A percentile compares a stretch with the other conserved stretches of the same genome.
Evolutionary conservation across 2,329 filamentous ascomycete species (phyloP).

Genomic region (Aspergillus sp.): DNA sequence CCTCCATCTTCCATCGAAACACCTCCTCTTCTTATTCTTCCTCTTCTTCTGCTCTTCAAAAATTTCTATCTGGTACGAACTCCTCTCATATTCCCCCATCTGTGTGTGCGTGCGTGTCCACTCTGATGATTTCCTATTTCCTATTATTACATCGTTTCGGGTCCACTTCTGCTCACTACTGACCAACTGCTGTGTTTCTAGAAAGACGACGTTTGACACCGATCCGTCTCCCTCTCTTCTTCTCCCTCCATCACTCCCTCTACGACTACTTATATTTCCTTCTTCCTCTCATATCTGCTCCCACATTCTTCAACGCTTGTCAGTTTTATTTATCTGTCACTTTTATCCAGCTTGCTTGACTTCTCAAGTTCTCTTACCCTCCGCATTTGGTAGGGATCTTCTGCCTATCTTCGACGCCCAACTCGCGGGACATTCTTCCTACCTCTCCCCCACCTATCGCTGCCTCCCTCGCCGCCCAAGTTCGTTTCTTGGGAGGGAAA

Average conservation of each 20-base stretch:
- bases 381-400: background rate
- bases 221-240: background rate
- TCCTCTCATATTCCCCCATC: too few relatives aligned
- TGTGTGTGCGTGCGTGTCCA: too few relatives aligned
- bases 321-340: background rate
- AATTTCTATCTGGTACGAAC: too few relatives aligned
- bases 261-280: too few relatives aligned
- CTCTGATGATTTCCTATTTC: too few relatives aligned
- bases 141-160: too few relatives aligned
- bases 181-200: background rate
- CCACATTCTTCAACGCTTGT: background rate
- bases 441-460: background rate
- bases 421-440: too few relatives aligned
- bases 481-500: background rate
- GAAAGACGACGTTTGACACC: background rate
- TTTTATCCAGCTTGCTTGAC: background rate
- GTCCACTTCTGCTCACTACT: background rate
- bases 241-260: background rate
- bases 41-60: too few relatives aligned
- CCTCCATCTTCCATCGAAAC: too few relatives aligned
- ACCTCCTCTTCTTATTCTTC: too few relatives aligned
- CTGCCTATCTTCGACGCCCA: too few relatives aligned
- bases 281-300: background rate
- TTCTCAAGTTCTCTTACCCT: background rate
- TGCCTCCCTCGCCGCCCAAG: slow-evolving; percentile 1